A percentile compares a stretch with the other conserved stretches of the same genome.
These are phyloP conservation scores for Tolypocladium inflatum DNA, from an alignment of 2,329 filamentous ascomycete species.

Conservation along the genomic window DNA sequence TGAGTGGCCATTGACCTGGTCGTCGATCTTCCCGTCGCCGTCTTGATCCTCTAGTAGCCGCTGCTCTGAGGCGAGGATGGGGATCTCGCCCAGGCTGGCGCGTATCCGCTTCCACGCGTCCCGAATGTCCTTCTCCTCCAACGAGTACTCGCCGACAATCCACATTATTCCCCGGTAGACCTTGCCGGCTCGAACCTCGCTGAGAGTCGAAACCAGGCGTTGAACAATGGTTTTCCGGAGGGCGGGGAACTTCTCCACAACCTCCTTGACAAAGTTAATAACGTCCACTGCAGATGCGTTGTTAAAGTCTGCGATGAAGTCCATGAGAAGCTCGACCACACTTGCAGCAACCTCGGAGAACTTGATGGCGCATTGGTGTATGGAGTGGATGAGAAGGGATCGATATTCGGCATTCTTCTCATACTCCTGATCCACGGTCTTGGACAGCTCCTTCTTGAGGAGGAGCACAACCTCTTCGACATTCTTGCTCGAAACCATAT, in stretches of 20 bases:
- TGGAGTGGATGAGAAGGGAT: slow-evolving; percentile 89
- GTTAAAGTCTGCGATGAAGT: slow-evolving; percentile 98
- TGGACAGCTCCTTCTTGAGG: slow-evolving; percentile 93
- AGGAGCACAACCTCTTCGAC: slow-evolving; percentile 95
- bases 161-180: slow-evolving; percentile 94
- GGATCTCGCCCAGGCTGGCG: slow-evolving; percentile 89
- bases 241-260: slow-evolving; percentile 94
- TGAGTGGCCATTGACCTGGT: slow-evolving; percentile 70
- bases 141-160: slow-evolving; percentile 95
- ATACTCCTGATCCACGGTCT: slow-evolving; percentile 97
- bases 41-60: slow-evolving; percentile 80
- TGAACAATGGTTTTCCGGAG: slow-evolving; percentile 80
- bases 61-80: slow-evolving; percentile 91
- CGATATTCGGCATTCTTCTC: slow-evolving; percentile 97
- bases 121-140: slow-evolving; percentile 87
- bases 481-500: slow-evolving; percentile 98
- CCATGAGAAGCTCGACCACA: slow-evolving; percentile 95
- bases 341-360: slow-evolving; percentile 97
- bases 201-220: slow-evolving; percentile 79
- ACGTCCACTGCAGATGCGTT: slow-evolving; percentile 95
- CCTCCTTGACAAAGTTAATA: slow-evolving; percentile 97
- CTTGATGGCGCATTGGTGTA: slow-evolving; percentile 97
- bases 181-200: slow-evolving; percentile 91
- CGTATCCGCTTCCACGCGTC: slow-evolving; percentile 96
- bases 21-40: slow-evolving; percentile 51